These are phyloP conservation scores for Debaryomycetaceae sp. DNA, from an alignment of 1,139 yeast genomes.

Conservation along the genomic window DNA sequence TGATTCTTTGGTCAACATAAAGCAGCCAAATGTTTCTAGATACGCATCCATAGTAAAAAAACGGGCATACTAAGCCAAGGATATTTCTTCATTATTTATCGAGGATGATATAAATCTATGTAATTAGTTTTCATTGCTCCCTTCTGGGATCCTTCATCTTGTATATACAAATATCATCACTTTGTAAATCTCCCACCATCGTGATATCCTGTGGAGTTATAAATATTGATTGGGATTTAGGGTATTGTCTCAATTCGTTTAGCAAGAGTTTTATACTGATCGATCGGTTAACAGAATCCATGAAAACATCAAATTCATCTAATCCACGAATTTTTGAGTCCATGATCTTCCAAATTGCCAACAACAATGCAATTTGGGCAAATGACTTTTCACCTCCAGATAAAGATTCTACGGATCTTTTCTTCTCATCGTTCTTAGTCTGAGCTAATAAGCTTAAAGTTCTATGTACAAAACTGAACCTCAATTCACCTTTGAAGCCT, in stretches of 20 bases:
- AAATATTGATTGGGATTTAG: slow-evolving; percentile 80
- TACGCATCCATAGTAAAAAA: background rate
- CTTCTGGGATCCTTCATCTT: slow-evolving; percentile 58
- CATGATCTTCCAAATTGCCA: slow-evolving; percentile 94
- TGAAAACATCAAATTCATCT: slow-evolving; percentile 96
- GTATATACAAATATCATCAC: slow-evolving; percentile 64
- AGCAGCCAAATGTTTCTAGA: background rate
- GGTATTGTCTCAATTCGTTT: slow-evolving; percentile 57
- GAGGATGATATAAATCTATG: slow-evolving; percentile 2
- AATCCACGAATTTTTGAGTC: slow-evolving; percentile 81
- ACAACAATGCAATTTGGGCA: slow-evolving; percentile 81
- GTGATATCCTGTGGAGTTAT: slow-evolving; percentile 95
- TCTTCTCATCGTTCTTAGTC: slow-evolving; percentile 55
- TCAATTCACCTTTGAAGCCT: slow-evolving; percentile 71
- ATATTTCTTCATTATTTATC: background rate
- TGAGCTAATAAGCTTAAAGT: slow-evolving; percentile 55
- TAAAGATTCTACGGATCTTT: slow-evolving; percentile 74
- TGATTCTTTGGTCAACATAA: background rate
- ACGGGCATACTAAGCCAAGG: background rate
- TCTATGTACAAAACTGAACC: slow-evolving; percentile 55
- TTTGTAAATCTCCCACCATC: slow-evolving; percentile 63
- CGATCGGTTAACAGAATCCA: slow-evolving; percentile 91
- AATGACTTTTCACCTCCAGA: slow-evolving; percentile 98
- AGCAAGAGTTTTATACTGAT: slow-evolving; percentile 76
- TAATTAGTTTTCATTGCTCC: slow-evolving; percentile 9